These are phyloP conservation scores for Flaveria sonorensis DNA, from an alignment of 129 eudicot genomes.

Conservation along the genomic window DNA sequence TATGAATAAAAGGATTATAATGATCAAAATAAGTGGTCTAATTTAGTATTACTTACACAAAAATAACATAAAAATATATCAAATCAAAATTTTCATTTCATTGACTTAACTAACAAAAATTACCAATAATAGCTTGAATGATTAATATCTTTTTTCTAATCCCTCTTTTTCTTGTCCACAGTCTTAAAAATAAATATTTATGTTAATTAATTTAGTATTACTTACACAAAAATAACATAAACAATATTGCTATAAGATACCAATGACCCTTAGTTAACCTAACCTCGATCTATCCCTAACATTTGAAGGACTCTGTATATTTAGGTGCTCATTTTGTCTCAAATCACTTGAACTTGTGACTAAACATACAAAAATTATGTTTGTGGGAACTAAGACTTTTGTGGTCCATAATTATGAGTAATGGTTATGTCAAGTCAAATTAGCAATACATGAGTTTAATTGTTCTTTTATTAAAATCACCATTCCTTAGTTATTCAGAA, in stretches of 20 bases:
- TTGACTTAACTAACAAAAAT: neutral
- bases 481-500: neutral
- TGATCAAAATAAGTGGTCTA: neutral
- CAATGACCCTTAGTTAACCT: neutral
- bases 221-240: neutral
- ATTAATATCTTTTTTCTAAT: no score
- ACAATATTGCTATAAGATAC: neutral
- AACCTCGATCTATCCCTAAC: conserved; percentile 22
- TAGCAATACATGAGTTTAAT: neutral
- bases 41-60: no score
- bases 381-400: conserved; percentile 6
- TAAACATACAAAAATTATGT: conserved; percentile 28
- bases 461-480: neutral
- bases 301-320: conserved; percentile 13
- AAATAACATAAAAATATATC: no score
- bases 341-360: conserved; percentile 24
- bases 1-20: neutral
- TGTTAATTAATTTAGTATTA: neutral
- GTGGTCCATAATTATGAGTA: conserved; percentile 20
- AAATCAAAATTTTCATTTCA: neutral
- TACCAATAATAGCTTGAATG: no score
- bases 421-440: conserved; percentile 18
- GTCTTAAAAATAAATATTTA: no score
- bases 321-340: conserved; percentile 26
- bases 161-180: no score